Base-by-base conservation (phyloP, 2,329 filamentous ascomycete species). In the Pseudogymnoascus sp. region DNA sequence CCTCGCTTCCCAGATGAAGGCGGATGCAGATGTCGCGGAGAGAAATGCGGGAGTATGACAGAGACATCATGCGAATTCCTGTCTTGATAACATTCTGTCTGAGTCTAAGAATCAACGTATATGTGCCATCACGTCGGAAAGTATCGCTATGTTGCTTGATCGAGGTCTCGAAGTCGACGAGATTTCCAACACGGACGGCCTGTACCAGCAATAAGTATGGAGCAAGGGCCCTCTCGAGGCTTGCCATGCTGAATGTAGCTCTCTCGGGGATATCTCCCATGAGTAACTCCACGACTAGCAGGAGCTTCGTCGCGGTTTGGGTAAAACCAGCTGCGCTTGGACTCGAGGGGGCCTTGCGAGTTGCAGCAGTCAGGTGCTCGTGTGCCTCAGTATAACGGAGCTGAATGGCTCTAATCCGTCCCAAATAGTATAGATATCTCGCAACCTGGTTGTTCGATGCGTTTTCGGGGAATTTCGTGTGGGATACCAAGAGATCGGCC, bases 81-180 rank as follows among this genome's bases (percentile, higher is more conserved):
- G 95, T 99, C 82, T 96, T 96, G 85, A 99, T 97, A 73, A 99
- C 95, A 74, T 99, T 99, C 78, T 99, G 95, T 70, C 95, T 88
- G 66, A 99, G 83, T 67, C 95, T 93, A 67, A 97, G 84, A 71
- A 97, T 96, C 64, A 99, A 82, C 10, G 93, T 96, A 80, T 97
- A 97, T 19, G 93, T 97, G 64, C 91, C 91, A 74, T 99, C 95
- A 68, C 89, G 88, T 72, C 91, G 89, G 86, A 97, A 99, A 10
- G 87, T 88, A 50, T 90, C 86, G 64, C 88, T 87, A 74, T 96
- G 87, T 60, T 87, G 84, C 70, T 89, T 88, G 66, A 97, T 93
- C 50, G 89, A 87, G 68, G 87, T 91, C 76, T 96, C 84, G 75
- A 99, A 99, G 66, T 93, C 92, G 75, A 95, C 91, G 61, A 99